phyloP scores from a whole-genome alignment of 179 eudicot species.

The Nepenthes alata region DNA sequence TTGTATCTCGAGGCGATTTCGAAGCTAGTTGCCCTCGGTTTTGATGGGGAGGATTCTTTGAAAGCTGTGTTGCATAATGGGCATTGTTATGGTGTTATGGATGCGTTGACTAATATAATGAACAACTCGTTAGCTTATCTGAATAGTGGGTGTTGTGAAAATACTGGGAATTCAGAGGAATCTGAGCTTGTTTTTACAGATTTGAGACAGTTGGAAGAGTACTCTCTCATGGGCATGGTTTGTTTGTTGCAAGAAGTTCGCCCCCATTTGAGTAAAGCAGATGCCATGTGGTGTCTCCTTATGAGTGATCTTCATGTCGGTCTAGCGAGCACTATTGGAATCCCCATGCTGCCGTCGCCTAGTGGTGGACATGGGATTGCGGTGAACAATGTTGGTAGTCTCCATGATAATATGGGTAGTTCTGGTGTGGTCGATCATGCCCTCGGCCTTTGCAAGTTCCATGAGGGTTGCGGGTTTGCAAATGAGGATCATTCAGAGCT shows the following conservation, averaged over 20 bases:
- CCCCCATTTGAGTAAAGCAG: slow-evolving; percentile 79
- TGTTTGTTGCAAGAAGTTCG: slow-evolving; percentile 75
- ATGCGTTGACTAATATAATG: slow-evolving; percentile 71
- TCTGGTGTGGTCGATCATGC: slow-evolving; percentile 30
- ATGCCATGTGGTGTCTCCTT: slow-evolving; percentile 97
- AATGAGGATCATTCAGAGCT: slow-evolving; percentile 45
- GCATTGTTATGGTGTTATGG: slow-evolving; percentile 89
- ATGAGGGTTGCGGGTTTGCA: slow-evolving; percentile 89
- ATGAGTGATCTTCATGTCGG: slow-evolving; percentile 96
- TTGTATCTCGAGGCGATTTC: slow-evolving; percentile 70
- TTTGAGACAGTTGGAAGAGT: slow-evolving; percentile 88
- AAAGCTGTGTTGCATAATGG: slow-evolving; percentile 65
- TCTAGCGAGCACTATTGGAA: slow-evolving; percentile 76
- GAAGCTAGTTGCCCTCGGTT: slow-evolving; percentile 63
- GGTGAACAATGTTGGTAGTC: slow-evolving; percentile 25
- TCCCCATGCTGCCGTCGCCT: slow-evolving; percentile 48
- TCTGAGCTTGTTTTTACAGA: slow-evolving; percentile 49
- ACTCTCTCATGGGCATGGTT: slow-evolving; percentile 76
- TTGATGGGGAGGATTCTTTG: slow-evolving; percentile 67
- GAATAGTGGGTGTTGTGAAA: slow-evolving; percentile 33
- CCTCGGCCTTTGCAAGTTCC: slow-evolving; percentile 64
- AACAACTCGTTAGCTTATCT: slow-evolving; percentile 74
- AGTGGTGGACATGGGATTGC: slow-evolving; percentile 22
- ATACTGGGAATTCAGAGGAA: slow-evolving; percentile 24
- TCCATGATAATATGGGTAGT: slow-evolving; percentile 17